Evolutionary conservation across 2,329 filamentous ascomycete genomes (phyloP), one percentile per base, ranked within the genome.

Genomic region (Zymoseptoria crescenta): DNA sequence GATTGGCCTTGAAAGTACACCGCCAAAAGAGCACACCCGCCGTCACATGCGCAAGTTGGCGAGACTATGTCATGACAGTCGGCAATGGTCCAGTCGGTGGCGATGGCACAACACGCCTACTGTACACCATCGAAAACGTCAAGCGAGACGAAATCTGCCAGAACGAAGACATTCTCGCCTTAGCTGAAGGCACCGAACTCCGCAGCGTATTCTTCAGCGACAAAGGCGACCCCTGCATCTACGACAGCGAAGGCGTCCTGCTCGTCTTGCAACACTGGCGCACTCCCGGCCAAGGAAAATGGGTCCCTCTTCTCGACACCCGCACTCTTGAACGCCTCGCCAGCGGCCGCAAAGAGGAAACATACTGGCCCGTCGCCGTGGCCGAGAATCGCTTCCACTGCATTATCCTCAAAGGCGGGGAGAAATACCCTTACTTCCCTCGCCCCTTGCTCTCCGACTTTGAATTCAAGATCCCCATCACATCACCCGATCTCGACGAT

Each of bases 401-500:
- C 77, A 96, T 99, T 75, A 97, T 99, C 68, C 86, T 99, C 70
- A 99, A 99, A 76, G 94, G 94, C 63, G 89, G 88, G 41, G 94
- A 99, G 71, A 84, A 87, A 70, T 90, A 96, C 70, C 92, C 93
- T 0, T 96, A 94, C 77, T 97, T 93, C 76, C 94, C 91, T 9
- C 86, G 89, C 8, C 92, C 91, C 1, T 79, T 96, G 45, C 86
- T 99, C 41, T 92, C 87, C 49, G 94, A 99, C 73, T 99, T 99
- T 70, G 89, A 91, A 54, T 96, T 99, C 72, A 85, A 87, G 50
- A 83, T 99, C 19, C 94, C 95, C 0, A 78, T 96, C 35, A 83
- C 84, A 3, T 57, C 64, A 83, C 83, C 1, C 73, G 77, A 4
- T 73, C 76, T 1, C 0, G 77, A 72, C 58, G 72, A 68, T 9